Percentiles rank a stretch among this genome's conserved stretches.
Evolutionary conservation across 73 alveolate species (phyloP).

Genomic region (Paramecium biaurelia): DNA sequence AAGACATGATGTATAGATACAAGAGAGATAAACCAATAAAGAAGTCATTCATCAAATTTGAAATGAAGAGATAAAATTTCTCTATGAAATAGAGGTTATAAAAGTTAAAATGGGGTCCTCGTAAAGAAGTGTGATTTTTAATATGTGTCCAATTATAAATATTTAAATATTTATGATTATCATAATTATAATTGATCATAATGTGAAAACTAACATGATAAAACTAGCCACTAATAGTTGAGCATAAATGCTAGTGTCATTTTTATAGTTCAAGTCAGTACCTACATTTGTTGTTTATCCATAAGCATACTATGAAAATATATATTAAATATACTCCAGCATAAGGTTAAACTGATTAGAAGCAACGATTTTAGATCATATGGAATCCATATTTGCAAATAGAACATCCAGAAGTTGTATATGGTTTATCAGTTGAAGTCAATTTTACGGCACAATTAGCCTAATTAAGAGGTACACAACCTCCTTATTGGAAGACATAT

Average conservation of each 20-base stretch:
- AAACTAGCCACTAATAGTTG: background rate
- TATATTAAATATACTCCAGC: background rate
- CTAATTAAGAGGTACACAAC: slow-evolving; percentile 10
- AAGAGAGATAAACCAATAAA: slow-evolving; percentile 43
- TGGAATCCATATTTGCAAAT: slow-evolving; percentile 34
- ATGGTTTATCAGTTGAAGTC: background rate
- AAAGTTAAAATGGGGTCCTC: slow-evolving; percentile 48
- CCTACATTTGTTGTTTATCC: slow-evolving; percentile 7
- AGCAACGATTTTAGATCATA: background rate
- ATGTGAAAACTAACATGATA: background rate
- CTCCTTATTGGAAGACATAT: slow-evolving; percentile 33
- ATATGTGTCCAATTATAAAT: background rate
- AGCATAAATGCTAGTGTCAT: background rate
- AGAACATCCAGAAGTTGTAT: background rate
- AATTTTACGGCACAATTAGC: slow-evolving; percentile 12
- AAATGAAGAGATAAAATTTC: slow-evolving; percentile 14
- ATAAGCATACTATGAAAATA: background rate
- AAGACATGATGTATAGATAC: slow-evolving; percentile 6
- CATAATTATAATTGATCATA: background rate
- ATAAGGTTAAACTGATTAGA: background rate
- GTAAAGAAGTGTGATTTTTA: slow-evolving; percentile 6
- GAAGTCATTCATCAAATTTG: slow-evolving; percentile 37
- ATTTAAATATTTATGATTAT: background rate
- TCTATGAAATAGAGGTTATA: slow-evolving; percentile 15
- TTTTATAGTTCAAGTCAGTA: background rate